A percentile compares a stretch with the other conserved stretches of the same genome.
Evolutionary conservation across 768 basidiomycete genomes (phyloP).

Genomic region (Rhodotorula toruloides): DNA sequence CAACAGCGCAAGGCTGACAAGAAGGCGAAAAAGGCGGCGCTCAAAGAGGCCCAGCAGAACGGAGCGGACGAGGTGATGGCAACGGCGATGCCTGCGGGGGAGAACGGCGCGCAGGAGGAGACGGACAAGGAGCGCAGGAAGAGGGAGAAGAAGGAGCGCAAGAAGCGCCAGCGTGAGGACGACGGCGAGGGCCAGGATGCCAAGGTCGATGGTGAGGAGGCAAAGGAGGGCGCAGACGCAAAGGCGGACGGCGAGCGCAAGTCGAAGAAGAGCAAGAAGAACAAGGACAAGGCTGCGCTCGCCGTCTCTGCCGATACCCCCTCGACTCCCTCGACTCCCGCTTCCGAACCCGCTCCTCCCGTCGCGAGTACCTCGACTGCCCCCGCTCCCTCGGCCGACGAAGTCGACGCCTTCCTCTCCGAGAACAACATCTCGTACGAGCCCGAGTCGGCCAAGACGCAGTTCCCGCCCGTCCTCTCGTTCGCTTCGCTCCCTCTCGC

Average conservation of each 20-base stretch:
- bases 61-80: constrained; percentile 1
- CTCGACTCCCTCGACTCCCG: constrained; percentile 41
- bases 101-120: constrained; percentile 39
- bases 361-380: constrained; percentile 45
- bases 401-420: constrained; percentile 61
- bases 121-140: constrained; percentile 47
- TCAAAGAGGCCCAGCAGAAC: constrained; percentile 10
- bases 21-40: constrained; percentile 34
- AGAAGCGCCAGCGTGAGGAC: constrained; percentile 19
- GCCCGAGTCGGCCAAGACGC: constrained; percentile 51
- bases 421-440: constrained; percentile 71
- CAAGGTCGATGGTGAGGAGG: background rate
- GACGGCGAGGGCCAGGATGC: background rate
- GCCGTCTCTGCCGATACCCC: constrained; percentile 16
- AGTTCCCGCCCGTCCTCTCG: constrained; percentile 62
- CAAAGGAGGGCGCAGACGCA: background rate
- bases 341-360: constrained; percentile 22
- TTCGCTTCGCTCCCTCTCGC: constrained; percentile 72
- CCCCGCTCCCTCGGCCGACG: constrained; percentile 47
- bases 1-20: constrained; percentile 32
- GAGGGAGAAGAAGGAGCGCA: constrained; percentile 31
- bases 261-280: constrained; percentile 40
- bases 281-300: constrained; percentile 39
- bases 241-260: constrained; percentile 17
- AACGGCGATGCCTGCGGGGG: constrained; percentile 11